Conservation (phyloP, 352 stramenopile species). For the Pilasporangium apinafurcum region DNA sequence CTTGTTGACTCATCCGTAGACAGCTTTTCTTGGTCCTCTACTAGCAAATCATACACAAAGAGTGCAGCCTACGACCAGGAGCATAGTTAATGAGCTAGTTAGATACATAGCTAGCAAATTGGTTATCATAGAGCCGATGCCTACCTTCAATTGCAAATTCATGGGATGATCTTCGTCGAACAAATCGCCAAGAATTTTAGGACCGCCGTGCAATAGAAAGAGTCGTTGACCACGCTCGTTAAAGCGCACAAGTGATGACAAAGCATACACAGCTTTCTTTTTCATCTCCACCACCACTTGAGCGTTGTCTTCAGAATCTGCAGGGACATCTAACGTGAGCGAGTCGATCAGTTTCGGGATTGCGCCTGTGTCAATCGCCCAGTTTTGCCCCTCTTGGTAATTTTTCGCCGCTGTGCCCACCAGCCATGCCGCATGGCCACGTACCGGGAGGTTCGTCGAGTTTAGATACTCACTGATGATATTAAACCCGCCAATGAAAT, state of each 20-base stretch:
- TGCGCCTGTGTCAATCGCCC: slow-evolving; percentile 66
- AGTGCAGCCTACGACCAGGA: slow-evolving; percentile 30
- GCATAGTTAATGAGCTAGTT: not conserved
- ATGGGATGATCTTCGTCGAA: slow-evolving; percentile 31
- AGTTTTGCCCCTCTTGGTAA: slow-evolving; percentile 77
- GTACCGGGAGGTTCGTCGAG: slow-evolving; percentile 54
- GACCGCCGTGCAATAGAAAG: slow-evolving; percentile 40
- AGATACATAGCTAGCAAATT: no score
- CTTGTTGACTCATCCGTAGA: slow-evolving; percentile 9
- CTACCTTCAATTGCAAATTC: slow-evolving; percentile 65
- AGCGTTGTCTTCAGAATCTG: not conserved
- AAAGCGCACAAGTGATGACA: slow-evolving; percentile 63
- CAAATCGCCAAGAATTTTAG: slow-evolving; percentile 26
- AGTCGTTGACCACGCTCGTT: slow-evolving; percentile 67
- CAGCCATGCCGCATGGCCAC: slow-evolving; percentile 57
- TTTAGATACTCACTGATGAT: slow-evolving; percentile 71
- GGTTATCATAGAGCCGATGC: not conserved
- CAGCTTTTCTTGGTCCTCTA: slow-evolving; percentile 14
- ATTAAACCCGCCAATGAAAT: slow-evolving; percentile 78
- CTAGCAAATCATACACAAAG: slow-evolving; percentile 64
- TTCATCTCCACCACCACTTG: slow-evolving; percentile 57
- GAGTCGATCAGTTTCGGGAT: slow-evolving; percentile 65
- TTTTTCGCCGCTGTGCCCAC: slow-evolving; percentile 77
- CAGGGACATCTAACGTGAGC: slow-evolving; percentile 25
- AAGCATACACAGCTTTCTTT: slow-evolving; percentile 77